These are phyloP conservation scores for Ramaria sp. DNA, from an alignment of 768 basidiomycete genomes.

Conservation along the genomic window DNA sequence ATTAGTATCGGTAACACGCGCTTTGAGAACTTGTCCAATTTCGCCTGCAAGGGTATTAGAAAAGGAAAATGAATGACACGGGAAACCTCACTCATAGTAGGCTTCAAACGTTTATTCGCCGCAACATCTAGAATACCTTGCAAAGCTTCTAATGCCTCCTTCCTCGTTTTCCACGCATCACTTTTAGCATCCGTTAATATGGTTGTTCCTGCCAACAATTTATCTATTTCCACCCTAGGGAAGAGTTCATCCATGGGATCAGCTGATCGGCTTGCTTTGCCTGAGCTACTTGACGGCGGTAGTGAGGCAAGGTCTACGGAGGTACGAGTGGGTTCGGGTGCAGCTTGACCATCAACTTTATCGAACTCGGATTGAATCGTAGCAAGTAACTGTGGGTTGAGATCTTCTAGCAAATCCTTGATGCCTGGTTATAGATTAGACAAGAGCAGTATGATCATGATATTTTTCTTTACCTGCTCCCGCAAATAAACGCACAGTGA, in stretches of 20 bases:
- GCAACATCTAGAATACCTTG: constrained; percentile 83
- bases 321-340: constrained; percentile 69
- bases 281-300: constrained; percentile 29
- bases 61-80: neutral
- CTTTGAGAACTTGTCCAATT: constrained; percentile 80
- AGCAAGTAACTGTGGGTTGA: constrained; percentile 85
- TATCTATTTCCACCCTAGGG: constrained; percentile 88
- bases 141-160: constrained; percentile 83
- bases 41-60: constrained; percentile 48
- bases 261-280: constrained; percentile 28
- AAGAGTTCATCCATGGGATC: constrained; percentile 92
- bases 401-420: constrained; percentile 84
- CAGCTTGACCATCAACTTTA: constrained; percentile 67
- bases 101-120: constrained; percentile 84
- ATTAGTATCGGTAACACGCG: constrained; percentile 83
- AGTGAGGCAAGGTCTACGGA: constrained; percentile 64
- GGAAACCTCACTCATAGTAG: constrained; percentile 61
- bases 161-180: constrained; percentile 94
- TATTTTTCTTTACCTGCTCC: constrained; percentile 52
- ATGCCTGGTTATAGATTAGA: constrained; percentile 45
- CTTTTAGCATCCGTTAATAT: constrained; percentile 79
- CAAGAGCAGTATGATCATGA: neutral
- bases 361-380: constrained; percentile 91
- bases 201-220: constrained; percentile 70
- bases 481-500: constrained; percentile 85